Conservation (phyloP, 306 rosid species). For the Elaeagnus macrophylla region DNA sequence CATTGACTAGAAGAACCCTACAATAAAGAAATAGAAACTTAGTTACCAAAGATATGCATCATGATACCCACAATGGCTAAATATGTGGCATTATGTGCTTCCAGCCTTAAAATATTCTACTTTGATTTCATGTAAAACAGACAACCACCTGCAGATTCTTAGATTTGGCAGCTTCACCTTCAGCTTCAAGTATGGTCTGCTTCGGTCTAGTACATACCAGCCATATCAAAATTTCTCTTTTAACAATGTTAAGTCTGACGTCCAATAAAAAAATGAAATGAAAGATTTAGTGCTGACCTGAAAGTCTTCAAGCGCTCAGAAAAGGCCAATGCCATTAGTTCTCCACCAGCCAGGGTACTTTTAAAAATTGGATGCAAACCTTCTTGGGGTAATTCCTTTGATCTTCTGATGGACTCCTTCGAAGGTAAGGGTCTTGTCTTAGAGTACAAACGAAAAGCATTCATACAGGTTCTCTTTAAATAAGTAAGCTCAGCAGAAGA, state of each 20-base stretch:
- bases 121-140: not conserved
- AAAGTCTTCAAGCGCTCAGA: constrained; percentile 87
- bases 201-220: constrained; percentile 57
- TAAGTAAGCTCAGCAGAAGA: constrained; percentile 54
- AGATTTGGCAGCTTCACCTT: constrained; percentile 78
- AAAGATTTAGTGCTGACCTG: constrained; percentile 43
- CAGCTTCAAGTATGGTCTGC: constrained; percentile 90
- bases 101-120: constrained; percentile 1
- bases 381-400: constrained; percentile 64
- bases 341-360: constrained; percentile 66
- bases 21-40: constrained; percentile 14
- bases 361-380: constrained; percentile 88
- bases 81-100: not conserved
- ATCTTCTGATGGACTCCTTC: constrained; percentile 77
- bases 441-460: constrained; percentile 72
- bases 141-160: constrained; percentile 47
- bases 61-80: not conserved
- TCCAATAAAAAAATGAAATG: constrained; percentile 26
- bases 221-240: constrained; percentile 5
- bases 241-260: constrained; percentile 5
- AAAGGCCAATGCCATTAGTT: constrained; percentile 85
- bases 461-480: constrained; percentile 53
- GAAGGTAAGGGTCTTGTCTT: constrained; percentile 84
- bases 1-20: constrained; percentile 63
- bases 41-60: not conserved